phyloP scores from a whole-genome alignment of 1,284 basidiomycete genomes.

The Trichosporon sp. region DNA sequence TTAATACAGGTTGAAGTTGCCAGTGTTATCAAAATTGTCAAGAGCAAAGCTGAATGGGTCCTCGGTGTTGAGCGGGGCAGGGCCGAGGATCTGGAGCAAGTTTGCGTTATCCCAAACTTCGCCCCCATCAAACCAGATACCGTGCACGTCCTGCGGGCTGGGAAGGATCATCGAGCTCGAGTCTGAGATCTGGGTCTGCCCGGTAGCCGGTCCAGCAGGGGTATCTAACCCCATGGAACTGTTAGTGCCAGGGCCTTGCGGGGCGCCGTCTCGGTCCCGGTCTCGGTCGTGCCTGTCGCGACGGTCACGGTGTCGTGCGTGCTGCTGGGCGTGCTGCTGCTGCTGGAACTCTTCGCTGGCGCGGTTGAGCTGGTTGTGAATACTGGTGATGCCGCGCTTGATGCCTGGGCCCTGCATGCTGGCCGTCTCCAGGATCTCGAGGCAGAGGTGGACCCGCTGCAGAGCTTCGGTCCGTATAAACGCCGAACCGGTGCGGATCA shows the following conservation, averaged over 20 bases:
- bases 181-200: neutral
- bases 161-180: neutral
- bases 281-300: neutral
- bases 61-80: constrained; percentile 16
- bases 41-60: constrained; percentile 17
- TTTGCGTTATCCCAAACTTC: constrained; percentile 16
- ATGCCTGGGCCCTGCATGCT: constrained; percentile 22
- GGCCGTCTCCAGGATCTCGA: constrained; percentile 23
- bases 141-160: constrained; percentile 1
- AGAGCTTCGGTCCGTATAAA: constrained; percentile 21
- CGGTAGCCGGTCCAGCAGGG: neutral
- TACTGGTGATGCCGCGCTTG: constrained; percentile 18
- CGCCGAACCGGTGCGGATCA: constrained; percentile 22
- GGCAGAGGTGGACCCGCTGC: constrained; percentile 19
- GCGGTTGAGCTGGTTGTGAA: constrained; percentile 17
- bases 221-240: neutral
- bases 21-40: neutral
- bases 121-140: constrained; percentile 12
- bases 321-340: neutral
- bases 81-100: constrained; percentile 17
- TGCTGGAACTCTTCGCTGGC: constrained; percentile 12
- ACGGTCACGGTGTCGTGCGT: neutral
- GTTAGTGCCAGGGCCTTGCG: neutral
- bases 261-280: neutral
- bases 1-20: neutral